Evolutionary conservation across 331 rosid species (phyloP), one percentile per base, ranked within the genome.

Genomic region (Arachis monticola): DNA sequence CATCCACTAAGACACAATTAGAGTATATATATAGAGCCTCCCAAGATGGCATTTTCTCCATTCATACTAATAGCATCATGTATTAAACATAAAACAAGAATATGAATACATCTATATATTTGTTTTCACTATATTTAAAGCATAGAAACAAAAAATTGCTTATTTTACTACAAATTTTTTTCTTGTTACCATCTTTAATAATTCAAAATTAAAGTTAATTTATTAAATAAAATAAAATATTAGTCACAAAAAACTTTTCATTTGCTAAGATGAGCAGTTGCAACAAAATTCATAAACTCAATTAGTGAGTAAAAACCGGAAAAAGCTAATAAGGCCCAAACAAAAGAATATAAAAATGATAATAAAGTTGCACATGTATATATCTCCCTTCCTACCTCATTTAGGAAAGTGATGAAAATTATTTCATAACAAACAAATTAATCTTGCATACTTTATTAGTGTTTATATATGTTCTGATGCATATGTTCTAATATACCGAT

Each of bases 401-500:
- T 72, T 17, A 69, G 50, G 62, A 11, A 64, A 67, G 69, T 31
- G 80, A 59, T 40, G 83, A 79, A 83, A 80, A 75, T 77, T 35
- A 73, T 80, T 65, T 80, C 46, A 68, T 73, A 80, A 77, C 80
- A 77, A 74, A 84, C 80, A 76, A 63, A 76, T 76, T 66, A 75
- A 70, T 80, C 31, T 66, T 13, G 65, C 47, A 62, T 71, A 47
- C 77, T 56, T 61, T 72, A 42, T 74, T 64, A 48, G 73, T 70
- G 52, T 46, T 68, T 41, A 53, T 53, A 53, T 2, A 46, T 72
- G 60, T 53, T 5, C 51, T 22, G 62, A 22, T 27, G 35, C 70
- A 42, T n/a, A 51, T 69, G 42, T 76, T 63, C 66, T 53, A 6
- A n/a, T 53, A 73, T 51, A 69, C 74, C 46, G 50, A 79, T 58